A percentile compares a stretch with the other conserved stretches of the same genome.
phyloP scores from a whole-genome alignment of 2,329 filamentous ascomycete genomes.

The Metarhizium guizhouense region DNA sequence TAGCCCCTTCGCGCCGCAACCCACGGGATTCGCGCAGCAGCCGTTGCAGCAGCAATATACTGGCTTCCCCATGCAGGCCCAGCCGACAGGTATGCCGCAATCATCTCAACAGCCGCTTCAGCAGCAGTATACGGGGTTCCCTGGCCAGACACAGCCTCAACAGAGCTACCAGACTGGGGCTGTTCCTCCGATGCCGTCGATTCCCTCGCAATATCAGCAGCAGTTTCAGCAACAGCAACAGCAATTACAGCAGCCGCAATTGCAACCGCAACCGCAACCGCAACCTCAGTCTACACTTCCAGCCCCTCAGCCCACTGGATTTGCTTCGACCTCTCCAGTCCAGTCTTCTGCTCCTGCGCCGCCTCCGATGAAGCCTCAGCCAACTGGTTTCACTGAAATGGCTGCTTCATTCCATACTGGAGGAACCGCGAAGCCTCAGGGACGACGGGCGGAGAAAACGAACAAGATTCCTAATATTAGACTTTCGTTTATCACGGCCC shows the following conservation, averaged over 20 bases:
- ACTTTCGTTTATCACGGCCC: conserved; percentile 89
- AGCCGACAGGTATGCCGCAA: conserved; percentile 40
- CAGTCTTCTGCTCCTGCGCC: conserved; percentile 39
- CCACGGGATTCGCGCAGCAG: conserved; percentile 46
- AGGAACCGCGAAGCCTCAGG: conserved; percentile 33
- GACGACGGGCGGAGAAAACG: conserved; percentile 39
- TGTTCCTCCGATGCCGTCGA: conserved; percentile 47
- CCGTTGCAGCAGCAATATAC: conserved; percentile 51
- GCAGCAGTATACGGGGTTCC: conserved; percentile 61
- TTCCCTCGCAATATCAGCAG: conserved; percentile 51
- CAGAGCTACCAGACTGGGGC: conserved; percentile 52
- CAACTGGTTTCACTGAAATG: conserved; percentile 59
- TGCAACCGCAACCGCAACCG: conserved; percentile 22
- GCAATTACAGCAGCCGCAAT: conserved; percentile 28
- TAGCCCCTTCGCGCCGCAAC: conserved; percentile 47
- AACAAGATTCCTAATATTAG: conserved; percentile 89
- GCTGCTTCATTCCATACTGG: conserved; percentile 55
- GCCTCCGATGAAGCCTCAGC: conserved; percentile 54
- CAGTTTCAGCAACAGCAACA: conserved; percentile 48
- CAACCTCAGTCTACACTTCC: conserved; percentile 27
- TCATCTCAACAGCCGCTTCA: conserved; percentile 48
- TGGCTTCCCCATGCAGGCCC: conserved; percentile 45
- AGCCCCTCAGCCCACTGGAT: conserved; percentile 34
- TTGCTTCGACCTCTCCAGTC: conserved; percentile 37
- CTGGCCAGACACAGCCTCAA: conserved; percentile 40